Conservation (phyloP, 1,139 yeast genomes). For the Kodamaea ohmeri region DNA sequence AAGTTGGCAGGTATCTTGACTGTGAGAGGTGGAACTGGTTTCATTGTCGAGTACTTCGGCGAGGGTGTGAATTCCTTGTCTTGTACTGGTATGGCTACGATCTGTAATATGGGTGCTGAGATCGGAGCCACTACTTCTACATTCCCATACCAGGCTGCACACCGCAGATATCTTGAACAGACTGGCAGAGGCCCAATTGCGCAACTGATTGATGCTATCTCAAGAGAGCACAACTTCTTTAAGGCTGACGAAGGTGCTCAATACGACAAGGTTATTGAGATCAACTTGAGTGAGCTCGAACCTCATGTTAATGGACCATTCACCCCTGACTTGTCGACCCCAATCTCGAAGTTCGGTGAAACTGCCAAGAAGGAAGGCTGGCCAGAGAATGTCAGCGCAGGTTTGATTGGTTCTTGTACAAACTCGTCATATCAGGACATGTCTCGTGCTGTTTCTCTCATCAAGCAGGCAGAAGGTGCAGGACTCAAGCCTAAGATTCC, state of each 20-base stretch:
- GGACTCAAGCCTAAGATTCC: conserved; percentile 93
- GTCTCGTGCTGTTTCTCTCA: conserved; percentile 89
- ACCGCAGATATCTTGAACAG: conserved; percentile 72
- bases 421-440: conserved; percentile 97
- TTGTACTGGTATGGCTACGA: conserved; percentile 99
- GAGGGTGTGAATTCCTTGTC: conserved; percentile 83
- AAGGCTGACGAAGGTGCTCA: conserved; percentile 78
- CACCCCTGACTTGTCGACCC: conserved; percentile 91
- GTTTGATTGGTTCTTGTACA: conserved; percentile 96
- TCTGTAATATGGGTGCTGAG: conserved; percentile 99
- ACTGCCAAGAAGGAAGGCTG: conserved; percentile 67
- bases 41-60: conserved; percentile 92
- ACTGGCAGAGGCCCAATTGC: conserved; percentile 84
- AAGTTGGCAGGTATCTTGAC: conserved; percentile 85
- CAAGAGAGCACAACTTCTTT: conserved; percentile 58
- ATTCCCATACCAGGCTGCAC: conserved; percentile 93
- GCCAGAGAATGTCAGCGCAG: conserved; percentile 83
- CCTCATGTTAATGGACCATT: conserved; percentile 94
- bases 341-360: conserved; percentile 67
- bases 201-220: conserved; percentile 68
- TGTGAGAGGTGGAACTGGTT: conserved; percentile 97
- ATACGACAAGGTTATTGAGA: conserved; percentile 81
- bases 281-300: conserved; percentile 70
- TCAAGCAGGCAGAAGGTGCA: conserved; percentile 75
- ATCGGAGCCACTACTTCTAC: conserved; percentile 97